Percentiles rank a stretch among this genome's conserved stretches.
Conservation (phyloP, 495 filamentous ascomycete species). For the Penicillium egyptiacum region DNA sequence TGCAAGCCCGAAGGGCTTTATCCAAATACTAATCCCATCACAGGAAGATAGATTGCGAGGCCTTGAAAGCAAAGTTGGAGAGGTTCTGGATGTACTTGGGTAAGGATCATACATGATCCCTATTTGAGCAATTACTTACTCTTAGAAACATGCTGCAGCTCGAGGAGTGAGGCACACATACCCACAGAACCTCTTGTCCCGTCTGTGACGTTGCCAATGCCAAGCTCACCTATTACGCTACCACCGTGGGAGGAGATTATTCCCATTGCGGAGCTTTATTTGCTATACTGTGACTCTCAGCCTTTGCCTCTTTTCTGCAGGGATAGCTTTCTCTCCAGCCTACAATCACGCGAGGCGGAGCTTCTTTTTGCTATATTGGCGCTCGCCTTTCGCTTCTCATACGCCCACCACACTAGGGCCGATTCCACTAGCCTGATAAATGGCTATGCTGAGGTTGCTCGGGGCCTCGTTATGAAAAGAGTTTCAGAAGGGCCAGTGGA, state of each 20-base stretch:
- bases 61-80: slow-evolving; percentile 42
- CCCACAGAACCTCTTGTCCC: slow-evolving; percentile 10
- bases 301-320: slow-evolving; percentile 47
- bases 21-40: not conserved
- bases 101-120: slow-evolving; percentile 9
- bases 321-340: slow-evolving; percentile 35
- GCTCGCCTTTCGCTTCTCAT: slow-evolving; percentile 38
- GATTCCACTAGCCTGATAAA: slow-evolving; percentile 24
- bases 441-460: slow-evolving; percentile 45
- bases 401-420: slow-evolving; percentile 16
- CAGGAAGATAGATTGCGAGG: slow-evolving; percentile 44
- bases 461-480: slow-evolving; percentile 42
- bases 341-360: slow-evolving; percentile 40
- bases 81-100: slow-evolving; percentile 37
- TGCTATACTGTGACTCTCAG: slow-evolving; percentile 48
- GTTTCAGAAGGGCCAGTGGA: slow-evolving; percentile 48
- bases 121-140: not conserved
- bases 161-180: slow-evolving; percentile 14
- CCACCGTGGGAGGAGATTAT: slow-evolving; percentile 45
- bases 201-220: slow-evolving; percentile 6
- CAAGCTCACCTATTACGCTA: slow-evolving; percentile 20
- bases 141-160: not conserved
- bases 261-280: slow-evolving; percentile 40
- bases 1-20: not conserved
- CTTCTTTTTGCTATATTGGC: slow-evolving; percentile 45